Evolutionary conservation across 2,329 filamentous ascomycete species (phyloP).

Genomic region (Trichoderma asperellum): DNA sequence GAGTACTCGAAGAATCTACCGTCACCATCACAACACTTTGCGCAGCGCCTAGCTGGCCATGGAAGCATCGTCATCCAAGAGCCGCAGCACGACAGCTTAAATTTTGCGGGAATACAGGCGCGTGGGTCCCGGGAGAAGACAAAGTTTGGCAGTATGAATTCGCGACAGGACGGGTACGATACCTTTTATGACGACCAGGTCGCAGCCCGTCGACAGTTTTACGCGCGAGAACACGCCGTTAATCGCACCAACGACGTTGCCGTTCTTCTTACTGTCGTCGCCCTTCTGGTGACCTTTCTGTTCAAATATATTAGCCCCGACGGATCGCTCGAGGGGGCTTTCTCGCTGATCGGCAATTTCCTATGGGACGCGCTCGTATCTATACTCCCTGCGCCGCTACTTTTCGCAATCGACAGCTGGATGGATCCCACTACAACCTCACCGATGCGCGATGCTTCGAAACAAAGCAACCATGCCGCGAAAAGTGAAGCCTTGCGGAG

Average conservation of each 20-base stretch:
- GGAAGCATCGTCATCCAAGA: slow-evolving; percentile 30
- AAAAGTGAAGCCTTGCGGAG: slow-evolving; percentile 69
- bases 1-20: background rate
- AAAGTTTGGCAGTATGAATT: slow-evolving; percentile 41
- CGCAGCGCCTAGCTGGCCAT: slow-evolving; percentile 29
- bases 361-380: slow-evolving; percentile 66
- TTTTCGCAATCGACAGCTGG: slow-evolving; percentile 62
- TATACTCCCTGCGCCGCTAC: slow-evolving; percentile 57
- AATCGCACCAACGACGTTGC: slow-evolving; percentile 43
- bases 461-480: slow-evolving; percentile 52
- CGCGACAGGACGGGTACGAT: slow-evolving; percentile 40
- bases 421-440: slow-evolving; percentile 51
- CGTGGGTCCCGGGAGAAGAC: slow-evolving; percentile 11
- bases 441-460: slow-evolving; percentile 43
- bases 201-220: slow-evolving; percentile 40
- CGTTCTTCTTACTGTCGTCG: slow-evolving; percentile 42
- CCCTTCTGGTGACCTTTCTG: slow-evolving; percentile 42
- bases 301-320: slow-evolving; percentile 44
- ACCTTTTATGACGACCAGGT: slow-evolving; percentile 45
- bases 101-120: slow-evolving; percentile 5
- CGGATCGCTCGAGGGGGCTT: slow-evolving; percentile 37
- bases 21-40: background rate
- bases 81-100: slow-evolving; percentile 27
- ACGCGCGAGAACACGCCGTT: slow-evolving; percentile 36
- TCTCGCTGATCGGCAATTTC: slow-evolving; percentile 45